Evolutionary conservation across 2,329 filamentous ascomycete species (phyloP).

Genomic region (Pyrenochaeta sp.): DNA sequence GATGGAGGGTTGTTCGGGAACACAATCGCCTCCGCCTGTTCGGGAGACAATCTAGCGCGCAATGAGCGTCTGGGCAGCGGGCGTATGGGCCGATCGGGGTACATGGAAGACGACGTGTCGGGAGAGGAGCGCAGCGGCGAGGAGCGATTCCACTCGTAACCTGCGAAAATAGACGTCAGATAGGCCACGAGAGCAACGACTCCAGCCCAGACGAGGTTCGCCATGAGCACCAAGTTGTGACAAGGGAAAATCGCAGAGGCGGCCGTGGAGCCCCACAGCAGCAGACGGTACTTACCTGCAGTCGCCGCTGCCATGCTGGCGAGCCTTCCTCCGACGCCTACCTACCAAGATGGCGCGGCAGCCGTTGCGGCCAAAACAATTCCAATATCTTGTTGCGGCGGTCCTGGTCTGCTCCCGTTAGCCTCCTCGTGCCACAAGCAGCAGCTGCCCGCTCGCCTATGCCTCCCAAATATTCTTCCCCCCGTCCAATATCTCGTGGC

Average conservation of each 20-base stretch:
- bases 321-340: conserved; percentile 28
- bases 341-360: conserved; percentile 21
- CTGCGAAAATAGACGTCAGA: conserved; percentile 48
- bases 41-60: conserved; percentile 84
- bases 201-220: conserved; percentile 25
- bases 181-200: conserved; percentile 35
- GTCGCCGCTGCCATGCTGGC: conserved; percentile 51
- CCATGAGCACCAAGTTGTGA: conserved; percentile 18
- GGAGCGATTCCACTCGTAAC: conserved; percentile 52
- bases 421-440: conserved; percentile 11
- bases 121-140: conserved; percentile 54
- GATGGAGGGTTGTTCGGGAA: conserved; percentile 80
- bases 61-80: conserved; percentile 89
- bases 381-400: conserved; percentile 14
- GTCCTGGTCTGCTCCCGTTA: conserved; percentile 26
- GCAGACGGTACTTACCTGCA: conserved; percentile 47
- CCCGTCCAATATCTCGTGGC: not conserved
- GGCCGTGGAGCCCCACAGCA: conserved; percentile 28
- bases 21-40: conserved; percentile 80
- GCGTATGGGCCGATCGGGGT: conserved; percentile 89
- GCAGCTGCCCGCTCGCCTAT: conserved; percentile 1
- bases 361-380: conserved; percentile 18
- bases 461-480: not conserved
- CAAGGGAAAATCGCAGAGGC: conserved; percentile 29
- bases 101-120: conserved; percentile 81